Evolutionary conservation across 805 yeast genomes (phyloP).

Genomic region (Wickerhamomyces canadensis): DNA sequence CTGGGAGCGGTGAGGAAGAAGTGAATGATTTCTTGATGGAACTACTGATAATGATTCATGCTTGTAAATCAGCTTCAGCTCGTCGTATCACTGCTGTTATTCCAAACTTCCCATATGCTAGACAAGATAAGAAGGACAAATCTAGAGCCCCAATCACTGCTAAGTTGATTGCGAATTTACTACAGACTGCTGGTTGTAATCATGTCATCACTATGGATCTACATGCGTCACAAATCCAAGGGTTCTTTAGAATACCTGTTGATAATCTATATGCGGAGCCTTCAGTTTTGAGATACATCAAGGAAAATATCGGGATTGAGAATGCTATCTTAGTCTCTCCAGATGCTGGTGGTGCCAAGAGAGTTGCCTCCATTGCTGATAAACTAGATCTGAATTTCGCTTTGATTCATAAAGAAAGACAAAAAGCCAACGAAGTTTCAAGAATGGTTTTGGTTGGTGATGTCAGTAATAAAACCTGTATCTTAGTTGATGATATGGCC

Average conservation of each 20-base stretch:
- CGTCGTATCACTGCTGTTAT: slow-evolving; percentile 90
- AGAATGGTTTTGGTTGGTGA: slow-evolving; percentile 96
- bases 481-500: slow-evolving; percentile 95
- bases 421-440: slow-evolving; percentile 90
- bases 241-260: slow-evolving; percentile 91
- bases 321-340: slow-evolving; percentile 86
- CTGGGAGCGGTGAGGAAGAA: slow-evolving; percentile 69
- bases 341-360: slow-evolving; percentile 98
- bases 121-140: slow-evolving; percentile 96
- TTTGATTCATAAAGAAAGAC: slow-evolving; percentile 92
- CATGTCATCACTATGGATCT: slow-evolving; percentile 96
- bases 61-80: slow-evolving; percentile 94
- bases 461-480: slow-evolving; percentile 75
- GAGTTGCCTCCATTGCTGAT: slow-evolving; percentile 94
- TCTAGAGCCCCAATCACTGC: slow-evolving; percentile 96
- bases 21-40: slow-evolving; percentile 87
- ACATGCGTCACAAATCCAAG: slow-evolving; percentile 97
- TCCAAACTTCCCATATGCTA: slow-evolving; percentile 94
- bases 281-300: slow-evolving; percentile 74
- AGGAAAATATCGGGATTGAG: slow-evolving; percentile 48
- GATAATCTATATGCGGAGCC: slow-evolving; percentile 97
- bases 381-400: slow-evolving; percentile 90
- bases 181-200: slow-evolving; percentile 91
- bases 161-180: slow-evolving; percentile 83
- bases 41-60: slow-evolving; percentile 82